Conservation (phyloP, 2,329 filamentous ascomycete species). For the Aureobasidium mangrovei region DNA sequence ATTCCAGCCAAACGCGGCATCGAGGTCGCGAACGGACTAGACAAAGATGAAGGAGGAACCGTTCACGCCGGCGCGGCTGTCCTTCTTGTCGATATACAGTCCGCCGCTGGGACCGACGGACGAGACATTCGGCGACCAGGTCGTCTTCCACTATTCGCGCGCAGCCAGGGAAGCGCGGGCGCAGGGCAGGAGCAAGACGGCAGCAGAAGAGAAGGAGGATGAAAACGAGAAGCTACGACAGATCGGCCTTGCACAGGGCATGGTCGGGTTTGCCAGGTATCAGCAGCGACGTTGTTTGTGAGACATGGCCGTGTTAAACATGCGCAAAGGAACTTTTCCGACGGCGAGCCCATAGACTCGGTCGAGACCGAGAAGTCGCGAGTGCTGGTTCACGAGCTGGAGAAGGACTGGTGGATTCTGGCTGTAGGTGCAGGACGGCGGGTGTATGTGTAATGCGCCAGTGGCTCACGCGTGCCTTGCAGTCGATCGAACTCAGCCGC, state of each 20-base stretch:
- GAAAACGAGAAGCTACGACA: conserved; percentile 82
- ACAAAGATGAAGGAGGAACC: conserved; percentile 1
- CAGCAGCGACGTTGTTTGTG: conserved; percentile 6
- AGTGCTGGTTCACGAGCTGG: conserved; percentile 77
- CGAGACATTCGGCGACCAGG: conserved; percentile 68
- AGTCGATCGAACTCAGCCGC: conserved; percentile 76
- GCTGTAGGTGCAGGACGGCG: conserved; percentile 51
- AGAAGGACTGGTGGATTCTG: conserved; percentile 90
- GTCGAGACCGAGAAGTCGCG: conserved; percentile 87
- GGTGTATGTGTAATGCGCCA: background rate
- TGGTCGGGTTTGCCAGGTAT: conserved; percentile 78
- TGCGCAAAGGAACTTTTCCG: conserved; percentile 62
- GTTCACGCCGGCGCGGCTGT: conserved; percentile 63
- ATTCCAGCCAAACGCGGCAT: background rate
- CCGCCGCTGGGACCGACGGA: conserved; percentile 67
- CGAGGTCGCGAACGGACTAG: background rate
- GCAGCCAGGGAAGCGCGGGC: conserved; percentile 23
- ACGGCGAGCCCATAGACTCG: conserved; percentile 65
- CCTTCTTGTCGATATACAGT: conserved; percentile 92
- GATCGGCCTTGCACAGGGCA: conserved; percentile 92
- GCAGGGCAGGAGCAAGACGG: conserved; percentile 19
- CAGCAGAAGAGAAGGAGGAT: conserved; percentile 29
- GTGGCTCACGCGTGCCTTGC: conserved; percentile 6
- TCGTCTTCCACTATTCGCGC: conserved; percentile 80
- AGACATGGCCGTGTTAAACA: background rate